Base-by-base conservation (phyloP, 352 stramenopile genomes). In the Peronosclerospora sorghi region DNA sequence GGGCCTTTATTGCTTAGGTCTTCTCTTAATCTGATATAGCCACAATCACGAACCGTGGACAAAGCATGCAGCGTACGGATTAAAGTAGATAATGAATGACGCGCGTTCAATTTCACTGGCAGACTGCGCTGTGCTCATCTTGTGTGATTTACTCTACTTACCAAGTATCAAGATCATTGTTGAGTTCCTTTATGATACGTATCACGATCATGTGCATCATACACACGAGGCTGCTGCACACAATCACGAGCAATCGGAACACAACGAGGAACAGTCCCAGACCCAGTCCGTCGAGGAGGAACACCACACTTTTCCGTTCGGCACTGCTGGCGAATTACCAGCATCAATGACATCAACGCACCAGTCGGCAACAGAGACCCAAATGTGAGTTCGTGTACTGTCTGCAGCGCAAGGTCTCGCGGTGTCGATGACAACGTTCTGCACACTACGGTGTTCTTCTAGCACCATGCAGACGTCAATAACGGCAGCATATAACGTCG, bases 351-450 rank as follows among this genome's bases (percentile, higher is more conserved):
- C 28, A n/a, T 45, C 28, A 17, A 35, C 23, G 38, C 51, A 61
- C 24, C 41, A 56, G 24, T 51, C 41, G 19, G 41, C 23, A 23
- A 35, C 24, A 32, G 44, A 32, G n/a, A n/a, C 19, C 46, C 47
- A 34, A 65, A 61, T 18, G 56, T 45, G 15, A 65, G 35, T 19
- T 51, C 51, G 21, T 58, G 54, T 12, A 65, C 30, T 20, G 37
- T 27, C 20, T 56, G 46, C 8, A 65, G 45, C 20, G 38, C 51
- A 50, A 51, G 45, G 14, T 35, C 21, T 37, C 61, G 56, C 14
- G 56, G 56, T 1, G 23, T 54, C 34, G 54, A n/a, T n/a, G 55
- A 30, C 7, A 30, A 24, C 32, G 57, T 18, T 7, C 7, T 51
- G 36, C 45, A 30, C 21, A 48, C 21, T 32, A 30, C 35, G 30